Percentiles rank a stretch among this genome's conserved stretches.
phyloP scores from a whole-genome alignment of 208 protist species.

The Trypanosoma grayi region DNA sequence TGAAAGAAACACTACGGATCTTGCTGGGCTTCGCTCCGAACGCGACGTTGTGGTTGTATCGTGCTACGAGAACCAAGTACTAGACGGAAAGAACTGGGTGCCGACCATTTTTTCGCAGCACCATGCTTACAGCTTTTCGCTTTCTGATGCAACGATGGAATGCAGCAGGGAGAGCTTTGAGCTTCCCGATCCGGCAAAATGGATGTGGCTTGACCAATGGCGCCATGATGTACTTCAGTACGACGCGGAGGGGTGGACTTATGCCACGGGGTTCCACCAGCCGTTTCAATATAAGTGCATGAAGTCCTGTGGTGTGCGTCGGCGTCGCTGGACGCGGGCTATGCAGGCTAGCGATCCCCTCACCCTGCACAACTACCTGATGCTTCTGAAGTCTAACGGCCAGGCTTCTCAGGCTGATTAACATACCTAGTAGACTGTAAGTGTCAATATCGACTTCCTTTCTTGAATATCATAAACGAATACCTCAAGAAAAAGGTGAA shows the following conservation, averaged over 20 bases:
- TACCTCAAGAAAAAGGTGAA: background rate
- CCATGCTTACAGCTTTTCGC: slow-evolving; percentile 35
- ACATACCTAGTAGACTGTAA: background rate
- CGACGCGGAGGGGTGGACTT: slow-evolving; percentile 55
- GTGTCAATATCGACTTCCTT: background rate
- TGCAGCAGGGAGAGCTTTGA: slow-evolving; percentile 32
- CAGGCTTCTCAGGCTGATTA: background rate
- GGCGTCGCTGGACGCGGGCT: slow-evolving; percentile 45
- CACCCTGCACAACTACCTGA: slow-evolving; percentile 39
- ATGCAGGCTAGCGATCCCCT: slow-evolving; percentile 62
- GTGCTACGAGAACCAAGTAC: slow-evolving; percentile 64
- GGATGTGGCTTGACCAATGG: slow-evolving; percentile 59
- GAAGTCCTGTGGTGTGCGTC: slow-evolving; percentile 24
- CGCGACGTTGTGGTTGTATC: slow-evolving; percentile 36
- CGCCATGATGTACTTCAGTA: slow-evolving; percentile 38
- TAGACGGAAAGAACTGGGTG: slow-evolving; percentile 31
- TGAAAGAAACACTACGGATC: slow-evolving; percentile 45
- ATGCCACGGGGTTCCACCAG: slow-evolving; percentile 25
- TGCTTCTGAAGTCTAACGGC: background rate
- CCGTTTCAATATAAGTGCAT: slow-evolving; percentile 26
- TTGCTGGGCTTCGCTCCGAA: slow-evolving; percentile 32
- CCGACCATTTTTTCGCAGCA: slow-evolving; percentile 28
- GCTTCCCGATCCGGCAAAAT: slow-evolving; percentile 38
- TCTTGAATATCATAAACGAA: background rate
- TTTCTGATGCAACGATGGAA: slow-evolving; percentile 22